Evolutionary conservation across 768 basidiomycete genomes (phyloP).

Genomic region (Tylopilus intermedius): DNA sequence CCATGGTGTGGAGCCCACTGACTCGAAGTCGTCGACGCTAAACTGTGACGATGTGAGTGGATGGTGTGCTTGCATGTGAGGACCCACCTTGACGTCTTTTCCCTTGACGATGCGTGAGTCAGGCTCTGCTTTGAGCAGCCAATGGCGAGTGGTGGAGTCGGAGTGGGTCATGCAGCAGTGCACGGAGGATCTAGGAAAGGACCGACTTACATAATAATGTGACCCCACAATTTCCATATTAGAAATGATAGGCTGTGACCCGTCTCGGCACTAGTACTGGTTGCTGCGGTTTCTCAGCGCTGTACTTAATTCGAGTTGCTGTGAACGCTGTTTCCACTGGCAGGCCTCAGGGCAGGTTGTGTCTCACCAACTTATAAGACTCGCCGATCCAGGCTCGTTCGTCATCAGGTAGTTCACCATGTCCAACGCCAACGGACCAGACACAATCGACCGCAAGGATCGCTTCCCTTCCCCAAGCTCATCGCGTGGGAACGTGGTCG

Average conservation of each 20-base stretch:
- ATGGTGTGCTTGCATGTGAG: background rate
- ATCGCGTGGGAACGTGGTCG: constrained; percentile 61
- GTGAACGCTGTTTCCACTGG: too few species aligned
- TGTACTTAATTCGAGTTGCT: too few species aligned
- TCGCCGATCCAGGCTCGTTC: background rate
- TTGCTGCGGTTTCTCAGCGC: constrained; percentile 7
- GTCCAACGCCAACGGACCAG: constrained; percentile 22
- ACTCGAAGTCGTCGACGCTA: constrained; percentile 82
- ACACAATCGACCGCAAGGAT: constrained; percentile 45
- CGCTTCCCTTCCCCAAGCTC: constrained; percentile 40
- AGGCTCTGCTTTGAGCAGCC: constrained; percentile 86
- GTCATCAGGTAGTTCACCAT: constrained; percentile 7
- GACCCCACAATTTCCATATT: background rate
- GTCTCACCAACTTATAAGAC: constrained; percentile 13
- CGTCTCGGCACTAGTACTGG: too few species aligned
- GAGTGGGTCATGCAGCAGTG: too few species aligned
- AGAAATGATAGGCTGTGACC: too few species aligned
- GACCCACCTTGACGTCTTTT: constrained; percentile 72
- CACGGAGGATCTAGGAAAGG: background rate
- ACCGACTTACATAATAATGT: background rate
- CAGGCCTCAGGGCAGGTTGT: too few species aligned
- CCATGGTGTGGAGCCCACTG: constrained; percentile 67
- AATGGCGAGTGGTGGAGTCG: constrained; percentile 24
- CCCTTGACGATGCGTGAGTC: constrained; percentile 81
- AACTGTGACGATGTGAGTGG: constrained; percentile 45